phyloP scores from a whole-genome alignment of 1,284 basidiomycete species.

The Earliella scabrosa region DNA sequence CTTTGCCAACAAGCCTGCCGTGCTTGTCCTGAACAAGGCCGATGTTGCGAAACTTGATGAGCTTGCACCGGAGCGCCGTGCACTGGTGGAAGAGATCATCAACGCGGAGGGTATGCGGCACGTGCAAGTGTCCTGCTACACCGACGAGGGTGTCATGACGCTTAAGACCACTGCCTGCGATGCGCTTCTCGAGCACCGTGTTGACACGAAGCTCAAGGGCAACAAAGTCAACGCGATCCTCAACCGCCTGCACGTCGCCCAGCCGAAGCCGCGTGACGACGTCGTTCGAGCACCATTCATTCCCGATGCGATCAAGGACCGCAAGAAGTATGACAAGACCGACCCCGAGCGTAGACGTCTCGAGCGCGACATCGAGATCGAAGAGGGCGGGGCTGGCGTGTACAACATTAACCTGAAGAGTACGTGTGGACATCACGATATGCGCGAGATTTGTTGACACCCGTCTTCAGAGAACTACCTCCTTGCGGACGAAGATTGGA shows the following conservation, averaged over 20 bases:
- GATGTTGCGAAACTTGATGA: slow-evolving; percentile 89
- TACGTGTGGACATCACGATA: slow-evolving; percentile 42
- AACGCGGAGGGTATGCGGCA: slow-evolving; percentile 70
- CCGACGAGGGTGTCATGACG: slow-evolving; percentile 95
- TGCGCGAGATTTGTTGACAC: slow-evolving; percentile 14
- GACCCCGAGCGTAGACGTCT: slow-evolving; percentile 78
- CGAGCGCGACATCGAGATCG: slow-evolving; percentile 80
- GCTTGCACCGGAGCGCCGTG: slow-evolving; percentile 72
- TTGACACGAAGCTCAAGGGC: slow-evolving; percentile 93
- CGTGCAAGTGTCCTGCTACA: slow-evolving; percentile 89
- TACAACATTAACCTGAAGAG: slow-evolving; percentile 90
- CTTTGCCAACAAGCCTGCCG: slow-evolving; percentile 88
- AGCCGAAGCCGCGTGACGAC: slow-evolving; percentile 87
- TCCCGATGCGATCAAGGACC: slow-evolving; percentile 77
- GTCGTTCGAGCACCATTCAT: slow-evolving; percentile 86
- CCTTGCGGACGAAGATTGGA: slow-evolving; percentile 93
- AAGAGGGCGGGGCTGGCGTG: slow-evolving; percentile 87
- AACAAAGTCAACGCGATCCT: slow-evolving; percentile 89
- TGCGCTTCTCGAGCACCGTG: slow-evolving; percentile 88
- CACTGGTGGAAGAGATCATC: slow-evolving; percentile 87
- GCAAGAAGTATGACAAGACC: slow-evolving; percentile 85
- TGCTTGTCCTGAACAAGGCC: slow-evolving; percentile 96
- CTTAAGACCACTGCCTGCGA: slow-evolving; percentile 94
- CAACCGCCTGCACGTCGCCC: slow-evolving; percentile 93
- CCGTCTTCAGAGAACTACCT: slow-evolving; percentile 80